phyloP scores from a whole-genome alignment of 1,139 yeast genomes.

The Pichiaceae sp. region DNA sequence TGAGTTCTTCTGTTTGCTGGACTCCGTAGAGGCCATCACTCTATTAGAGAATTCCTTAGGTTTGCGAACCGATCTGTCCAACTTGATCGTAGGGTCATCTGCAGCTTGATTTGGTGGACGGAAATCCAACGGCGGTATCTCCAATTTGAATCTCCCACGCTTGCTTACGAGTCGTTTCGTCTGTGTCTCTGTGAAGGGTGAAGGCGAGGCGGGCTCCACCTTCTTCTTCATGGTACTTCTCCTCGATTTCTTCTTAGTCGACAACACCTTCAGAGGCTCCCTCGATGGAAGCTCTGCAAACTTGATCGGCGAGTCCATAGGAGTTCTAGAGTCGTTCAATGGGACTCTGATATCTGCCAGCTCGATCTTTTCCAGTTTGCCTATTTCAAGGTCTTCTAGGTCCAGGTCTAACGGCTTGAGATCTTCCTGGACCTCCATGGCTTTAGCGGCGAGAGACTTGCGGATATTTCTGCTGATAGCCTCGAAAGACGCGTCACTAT shows the following conservation, averaged over 20 bases:
- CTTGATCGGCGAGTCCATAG: constrained; percentile 24
- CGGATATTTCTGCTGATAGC: constrained; percentile 22
- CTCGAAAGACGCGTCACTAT: constrained; percentile 21
- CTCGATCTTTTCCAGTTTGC: constrained; percentile 21
- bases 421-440: neutral
- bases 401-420: constrained; percentile 9
- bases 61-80: constrained; percentile 9
- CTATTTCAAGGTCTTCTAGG: constrained; percentile 17
- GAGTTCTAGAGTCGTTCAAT: constrained; percentile 9
- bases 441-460: constrained; percentile 21
- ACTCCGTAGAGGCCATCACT: constrained; percentile 28
- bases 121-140: constrained; percentile 13
- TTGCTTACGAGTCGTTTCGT: neutral
- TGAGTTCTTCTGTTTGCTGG: constrained; percentile 21
- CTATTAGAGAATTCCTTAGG: constrained; percentile 16
- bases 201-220: constrained; percentile 3
- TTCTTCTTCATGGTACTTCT: constrained; percentile 10
- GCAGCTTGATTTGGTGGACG: constrained; percentile 11
- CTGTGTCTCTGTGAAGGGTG: neutral
- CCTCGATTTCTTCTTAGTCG: constrained; percentile 16
- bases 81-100: constrained; percentile 21
- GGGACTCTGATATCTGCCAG: constrained; percentile 17
- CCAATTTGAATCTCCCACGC: constrained; percentile 9
- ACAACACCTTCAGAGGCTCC: constrained; percentile 32
- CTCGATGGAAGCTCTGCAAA: constrained; percentile 37